Evolutionary conservation across 2,329 filamentous ascomycete species (phyloP), one percentile per base, ranked within the genome.

Genomic region (Coniochaeta ligniaria): DNA sequence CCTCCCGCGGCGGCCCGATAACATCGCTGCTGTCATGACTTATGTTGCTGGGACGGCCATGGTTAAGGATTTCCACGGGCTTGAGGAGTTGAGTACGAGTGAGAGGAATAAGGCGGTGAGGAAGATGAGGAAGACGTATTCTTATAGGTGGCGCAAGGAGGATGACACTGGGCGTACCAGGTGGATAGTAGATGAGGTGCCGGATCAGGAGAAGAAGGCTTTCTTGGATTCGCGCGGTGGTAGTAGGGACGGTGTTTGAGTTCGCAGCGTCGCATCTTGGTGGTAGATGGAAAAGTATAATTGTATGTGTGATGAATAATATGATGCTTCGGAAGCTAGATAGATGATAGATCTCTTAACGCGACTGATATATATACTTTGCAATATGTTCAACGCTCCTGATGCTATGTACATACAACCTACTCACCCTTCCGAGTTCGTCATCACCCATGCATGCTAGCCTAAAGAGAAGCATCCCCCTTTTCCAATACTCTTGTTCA

Each of bases 11-110:
- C 52, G 63, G 24, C 66, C 66, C 8, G 65, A 66, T 58, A 64
- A 61, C 8, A 65, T 67, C 6, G 66, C 64, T 5, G 61, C 63
- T 16, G 66, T 68, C 28, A 68, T 68, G 65, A 66, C 66, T 31
- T 68, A 68, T 36, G 64, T 67, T 7, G 66, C 66, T 1, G 60
- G 60, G 9, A 67, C 66, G 47, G 55, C 47, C 20, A 66, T 68
- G 65, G 62, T 60, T 26, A 52, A 61, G 6, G 64, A 66, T 43
- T 65, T 68, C 45, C 50, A 62, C 26, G 61, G 59, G 12, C 20
- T 66, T 12, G 62, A 66, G 20, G 57, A 20, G 7, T 35, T 52
- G 35, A 47, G 26, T 24, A 63, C 62, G 12, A 59, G 58, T 11
- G 59, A 63, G 43, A 45, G 65, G 22, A 61, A 65, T 41, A 56